Evolutionary conservation across 768 basidiomycete genomes (phyloP), one percentile per base, ranked within the genome.

Genomic region (Trametes elegans): DNA sequence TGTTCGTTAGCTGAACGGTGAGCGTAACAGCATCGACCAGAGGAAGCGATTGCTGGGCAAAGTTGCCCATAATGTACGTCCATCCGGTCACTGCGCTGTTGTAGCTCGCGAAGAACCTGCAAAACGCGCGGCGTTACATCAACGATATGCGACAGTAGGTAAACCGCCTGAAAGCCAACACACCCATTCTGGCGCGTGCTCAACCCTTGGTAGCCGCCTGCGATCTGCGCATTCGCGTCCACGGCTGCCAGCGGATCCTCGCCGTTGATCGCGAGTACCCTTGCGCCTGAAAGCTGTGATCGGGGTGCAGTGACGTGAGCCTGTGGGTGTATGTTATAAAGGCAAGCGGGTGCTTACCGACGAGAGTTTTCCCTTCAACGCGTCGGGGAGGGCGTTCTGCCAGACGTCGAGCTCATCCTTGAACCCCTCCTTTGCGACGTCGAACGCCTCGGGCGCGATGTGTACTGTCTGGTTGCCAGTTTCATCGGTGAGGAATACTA

Each of bases 31-130:
- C 69, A 60, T 84, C 82, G 27, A 63, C 64, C 10, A 82, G 67
- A 16, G 84, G 83, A 21, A 81, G 79, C 13, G 75, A 70, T 52
- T 78, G 74, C 51, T 78, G 76, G 0, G 81, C 83, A 62, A 84
- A 85, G 53, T 82, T 79, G 27, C 68, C 68, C 62, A 70, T 57
- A 49, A 53, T 54, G 54, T 71, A 71, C 6, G 41, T 63, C 70
- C 67, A 70, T 8, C 68, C 67, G 1, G 56, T 48, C 31, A 60
- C 52, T 1, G 58, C 67, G 18, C 57, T 57, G 29, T 66, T 49
- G 56, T 73, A 73, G 49, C 66, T 70, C 21, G 72, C 60, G 64
- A 73, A 73, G 63, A 71, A 74, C 23, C 69, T 70, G 38, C 47
- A 3, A 5, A 21, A 19, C 10, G 3, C 34, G 11, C 34, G 3